Evolutionary conservation across 2,329 filamentous ascomycete genomes (phyloP), one percentile per base, ranked within the genome.

Genomic region (Hypoxylon sp.): DNA sequence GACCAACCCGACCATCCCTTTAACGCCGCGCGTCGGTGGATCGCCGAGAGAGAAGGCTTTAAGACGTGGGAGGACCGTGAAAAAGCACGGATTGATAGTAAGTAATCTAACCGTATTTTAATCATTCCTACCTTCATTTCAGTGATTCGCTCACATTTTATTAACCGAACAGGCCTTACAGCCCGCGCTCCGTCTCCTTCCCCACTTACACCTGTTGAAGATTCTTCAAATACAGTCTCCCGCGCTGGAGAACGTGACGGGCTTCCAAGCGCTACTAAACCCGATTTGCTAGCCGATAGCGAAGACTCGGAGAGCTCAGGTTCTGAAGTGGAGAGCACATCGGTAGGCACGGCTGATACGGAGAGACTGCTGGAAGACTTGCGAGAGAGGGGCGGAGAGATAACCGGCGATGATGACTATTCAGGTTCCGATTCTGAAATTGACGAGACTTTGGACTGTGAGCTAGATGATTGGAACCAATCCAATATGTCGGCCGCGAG

Each of bases 351-450:
- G 14, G 23, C 66, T 19, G 45, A 55, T 1, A 66, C 69, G 7
- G 70, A 74, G 25, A 66, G 62, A 27, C 51, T 71, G 52, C 30
- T 74, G 8, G 50, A 53, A 16, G 58, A 65, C 14, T 50, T 67
- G 43, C 48, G 8, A 14, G 68, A 74, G 7, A 73, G 50, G 7
- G 74, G 58, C 2, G 73, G 71, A 5, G 73, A 75, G 25, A 72
- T 70, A 19, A n/a, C 67, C 4, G 71, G 65, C 6, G 74, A 76
- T 59, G 70, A 71, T 3, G 74, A 76, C 53, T 76, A 75, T 51
- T 12, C 16, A 6, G 50, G 14, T 23, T 67, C 63, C n/a, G 54
- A 45, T 4, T 71, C 70, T 1, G 70, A 69, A 5, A n/a, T 46
- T 8, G 69, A 69, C 5, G 69, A 59, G 16, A 64, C 52, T 14